Base-by-base conservation (phyloP, 2,329 filamentous ascomycete species). In the Microdochium paspali region DNA sequence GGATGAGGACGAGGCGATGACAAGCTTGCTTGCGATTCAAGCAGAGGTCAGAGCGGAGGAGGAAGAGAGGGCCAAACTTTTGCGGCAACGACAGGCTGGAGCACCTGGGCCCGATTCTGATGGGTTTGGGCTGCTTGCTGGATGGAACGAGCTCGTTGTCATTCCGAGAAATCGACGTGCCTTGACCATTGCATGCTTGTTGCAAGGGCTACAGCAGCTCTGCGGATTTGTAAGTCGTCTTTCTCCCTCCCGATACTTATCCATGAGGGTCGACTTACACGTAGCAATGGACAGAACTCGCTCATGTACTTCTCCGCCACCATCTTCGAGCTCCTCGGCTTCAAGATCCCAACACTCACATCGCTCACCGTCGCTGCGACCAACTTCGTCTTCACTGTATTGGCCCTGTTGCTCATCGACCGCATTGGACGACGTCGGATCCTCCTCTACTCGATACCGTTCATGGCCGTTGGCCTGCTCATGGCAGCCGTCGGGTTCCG, bases 281-380 rank as follows among this genome's bases (percentile, higher is more conserved):
- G 54, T 40, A 3, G 42, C 10, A 4, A 6, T 7, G 35, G 28
- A 24, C 54, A 83, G 78, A 95, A 95, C 67, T 90, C 86, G 10
- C 72, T 95, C 25, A 95, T 95, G 88, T 95, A 95, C 66, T 95
- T 89, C 61, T 89, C 86, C 0, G 86, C 85, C 3, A 90, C 86
- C 7, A 88, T 91, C 25, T 91, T 91, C 60, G 76, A 79, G 2
- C 74, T 89, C 26, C 76, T 95, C 1, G 85, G 85, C 1, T 95
- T 95, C 61, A 74, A 76, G 39, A 85, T 81, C 47, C 88, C 89
- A 4, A 93, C 87, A 0, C 74, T 91, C 45, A 89, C 86, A 1
- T 87, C 87, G 1, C 76, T 94, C 50, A 83, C 82, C 2, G 85
- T 95, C 13, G 89, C 89, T 0, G 73, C 84, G 49, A 93, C 90